Percentiles rank a stretch among this genome's conserved stretches.
Evolutionary conservation across 306 rosid genomes (phyloP).

Genomic region (Arachis stenosperma): DNA sequence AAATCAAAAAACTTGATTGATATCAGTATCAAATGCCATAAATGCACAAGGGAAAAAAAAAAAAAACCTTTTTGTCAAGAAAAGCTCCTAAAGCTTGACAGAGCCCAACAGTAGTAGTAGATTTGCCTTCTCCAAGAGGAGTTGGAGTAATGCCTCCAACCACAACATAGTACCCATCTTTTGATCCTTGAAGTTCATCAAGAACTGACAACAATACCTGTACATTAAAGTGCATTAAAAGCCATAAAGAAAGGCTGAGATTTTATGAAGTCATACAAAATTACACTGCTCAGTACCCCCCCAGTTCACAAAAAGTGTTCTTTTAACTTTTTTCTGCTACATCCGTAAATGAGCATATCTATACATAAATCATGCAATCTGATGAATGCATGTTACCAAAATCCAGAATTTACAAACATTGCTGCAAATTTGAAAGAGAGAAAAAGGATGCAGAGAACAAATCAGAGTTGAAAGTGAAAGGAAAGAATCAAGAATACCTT

Average conservation of each 20-base stretch:
- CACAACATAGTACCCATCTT: slow-evolving; percentile 91
- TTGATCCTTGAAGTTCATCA: slow-evolving; percentile 69
- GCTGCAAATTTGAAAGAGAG: background rate
- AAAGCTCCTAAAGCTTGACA: slow-evolving; percentile 99
- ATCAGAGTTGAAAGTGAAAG: background rate
- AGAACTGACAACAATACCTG: slow-evolving; percentile 83
- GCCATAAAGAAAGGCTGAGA: slow-evolving; percentile 13
- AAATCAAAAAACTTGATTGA: slow-evolving; percentile 1
- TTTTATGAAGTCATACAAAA: slow-evolving; percentile 4
- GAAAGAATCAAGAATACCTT: slow-evolving; percentile 49
- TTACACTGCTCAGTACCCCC: background rate
- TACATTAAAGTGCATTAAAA: slow-evolving; percentile 20
- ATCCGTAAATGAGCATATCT: background rate
- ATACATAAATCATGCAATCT: background rate
- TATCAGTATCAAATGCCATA: background rate
- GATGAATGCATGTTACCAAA: no score
- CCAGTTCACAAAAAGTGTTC: no score
- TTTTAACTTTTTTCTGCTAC: no score
- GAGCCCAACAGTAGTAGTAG: slow-evolving; percentile 97
- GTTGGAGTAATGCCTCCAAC: slow-evolving; percentile 99
- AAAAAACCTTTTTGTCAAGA: slow-evolving; percentile 83
- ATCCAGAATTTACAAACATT: background rate
- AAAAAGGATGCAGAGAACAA: no score
- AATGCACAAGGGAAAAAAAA: background rate
- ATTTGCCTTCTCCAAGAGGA: slow-evolving; percentile 98